Conservation (phyloP, 2,329 filamentous ascomycete species). For the Hysterium pulicare region DNA sequence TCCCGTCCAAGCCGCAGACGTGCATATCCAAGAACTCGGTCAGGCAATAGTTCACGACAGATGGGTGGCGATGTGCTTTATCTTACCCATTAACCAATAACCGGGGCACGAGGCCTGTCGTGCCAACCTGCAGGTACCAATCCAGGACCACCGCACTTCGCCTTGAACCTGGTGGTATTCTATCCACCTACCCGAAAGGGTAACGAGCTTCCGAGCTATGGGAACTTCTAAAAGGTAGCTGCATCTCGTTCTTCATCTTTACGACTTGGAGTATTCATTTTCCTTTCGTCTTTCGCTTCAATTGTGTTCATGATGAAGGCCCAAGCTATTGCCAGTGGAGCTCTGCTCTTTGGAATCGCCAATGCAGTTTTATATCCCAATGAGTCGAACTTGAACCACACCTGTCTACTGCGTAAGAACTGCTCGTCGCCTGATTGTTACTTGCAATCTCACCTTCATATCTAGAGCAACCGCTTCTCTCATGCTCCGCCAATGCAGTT, state of each 20-base stretch:
- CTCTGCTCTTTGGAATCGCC: slow-evolving; percentile 16
- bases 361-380: slow-evolving; percentile 45
- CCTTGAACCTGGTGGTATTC: slow-evolving; percentile 9
- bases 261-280: slow-evolving; percentile 3
- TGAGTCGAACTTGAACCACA: slow-evolving; percentile 54
- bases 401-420: slow-evolving; percentile 48
- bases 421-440: not conserved
- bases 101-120: slow-evolving; percentile 8
- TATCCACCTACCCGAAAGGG: slow-evolving; percentile 30
- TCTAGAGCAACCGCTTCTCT: slow-evolving; percentile 25
- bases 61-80: not conserved
- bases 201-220: slow-evolving; percentile 22
- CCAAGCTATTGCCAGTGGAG: slow-evolving; percentile 9
- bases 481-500: slow-evolving; percentile 27
- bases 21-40: not conserved
- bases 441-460: slow-evolving; percentile 1
- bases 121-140: slow-evolving; percentile 26
- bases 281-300: slow-evolving; percentile 1
- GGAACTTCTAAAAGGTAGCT: slow-evolving; percentile 13
- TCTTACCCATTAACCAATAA: slow-evolving; percentile 3
- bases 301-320: slow-evolving; percentile 19
- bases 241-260: slow-evolving; percentile 8
- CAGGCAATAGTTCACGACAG: not conserved
- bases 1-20: not conserved
- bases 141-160: slow-evolving; percentile 23